Conservation (phyloP, 495 filamentous ascomycete species). For the Articulospora tetracladia region DNA sequence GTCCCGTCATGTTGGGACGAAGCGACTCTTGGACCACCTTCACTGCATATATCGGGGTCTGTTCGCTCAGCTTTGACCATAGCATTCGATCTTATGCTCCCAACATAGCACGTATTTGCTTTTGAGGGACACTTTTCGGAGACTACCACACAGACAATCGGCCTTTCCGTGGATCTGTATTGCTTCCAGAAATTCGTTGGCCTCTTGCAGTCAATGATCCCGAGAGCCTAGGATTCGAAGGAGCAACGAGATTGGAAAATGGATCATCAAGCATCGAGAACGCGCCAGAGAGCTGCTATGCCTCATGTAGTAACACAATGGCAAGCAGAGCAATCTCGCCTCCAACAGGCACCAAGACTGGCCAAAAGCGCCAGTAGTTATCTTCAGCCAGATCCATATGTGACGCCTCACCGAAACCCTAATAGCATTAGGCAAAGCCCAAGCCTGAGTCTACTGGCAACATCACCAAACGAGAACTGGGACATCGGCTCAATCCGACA, state of each 20-base stretch:
- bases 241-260: no score
- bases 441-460: constrained; percentile 4
- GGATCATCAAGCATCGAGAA: neutral
- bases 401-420: neutral
- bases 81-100: neutral
- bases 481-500: constrained; percentile 17
- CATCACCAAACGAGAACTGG: constrained; percentile 8
- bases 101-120: neutral
- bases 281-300: constrained; percentile 7
- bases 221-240: no score
- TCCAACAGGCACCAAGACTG: neutral
- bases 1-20: constrained; percentile 6
- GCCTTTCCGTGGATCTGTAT: neutral
- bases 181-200: no score
- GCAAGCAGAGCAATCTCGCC: neutral
- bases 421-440: neutral
- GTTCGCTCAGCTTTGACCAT: neutral
- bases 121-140: neutral
- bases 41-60: neutral
- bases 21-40: neutral
- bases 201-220: no score
- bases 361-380: neutral
- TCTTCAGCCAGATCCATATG: neutral
- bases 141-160: neutral
- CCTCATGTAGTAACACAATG: constrained; percentile 21